phyloP scores from a whole-genome alignment of 805 yeast species.

The Wickerhamiella sergipiensis region DNA sequence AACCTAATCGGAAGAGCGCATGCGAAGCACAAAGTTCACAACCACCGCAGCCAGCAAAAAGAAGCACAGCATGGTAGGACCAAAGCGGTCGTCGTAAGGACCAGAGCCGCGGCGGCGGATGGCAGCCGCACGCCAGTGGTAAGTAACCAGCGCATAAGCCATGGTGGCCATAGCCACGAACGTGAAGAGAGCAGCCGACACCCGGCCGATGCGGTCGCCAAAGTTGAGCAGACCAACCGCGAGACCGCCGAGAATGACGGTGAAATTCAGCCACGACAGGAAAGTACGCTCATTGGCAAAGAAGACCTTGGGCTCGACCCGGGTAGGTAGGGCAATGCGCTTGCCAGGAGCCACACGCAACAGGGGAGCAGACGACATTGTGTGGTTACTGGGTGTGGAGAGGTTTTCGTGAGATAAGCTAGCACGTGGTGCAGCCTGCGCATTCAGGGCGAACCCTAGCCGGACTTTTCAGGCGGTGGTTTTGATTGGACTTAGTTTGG shows the following conservation, averaged over 20 bases:
- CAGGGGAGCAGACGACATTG: constrained; percentile 59
- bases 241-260: constrained; percentile 93
- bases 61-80: constrained; percentile 94
- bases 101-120: constrained; percentile 96
- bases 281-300: constrained; percentile 98
- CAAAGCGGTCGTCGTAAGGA: constrained; percentile 97
- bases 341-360: constrained; percentile 67
- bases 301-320: constrained; percentile 98
- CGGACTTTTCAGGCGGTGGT: too few relatives aligned
- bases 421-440: not conserved
- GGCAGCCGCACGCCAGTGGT: constrained; percentile 99
- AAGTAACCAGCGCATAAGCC: constrained; percentile 88
- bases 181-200: constrained; percentile 89
- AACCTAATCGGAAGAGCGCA: constrained; percentile 25
- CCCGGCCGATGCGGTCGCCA: constrained; percentile 87
- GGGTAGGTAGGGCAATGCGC: constrained; percentile 92
- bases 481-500: not conserved
- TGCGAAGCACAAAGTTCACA: constrained; percentile 79
- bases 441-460: not conserved
- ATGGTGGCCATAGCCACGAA: constrained; percentile 95
- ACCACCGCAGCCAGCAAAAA: constrained; percentile 87
- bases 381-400: not conserved
- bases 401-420: not conserved
- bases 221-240: constrained; percentile 93
- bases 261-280: constrained; percentile 94